phyloP scores from a whole-genome alignment of 2,329 filamentous ascomycete genomes.

The Scorias spongiosa region DNA sequence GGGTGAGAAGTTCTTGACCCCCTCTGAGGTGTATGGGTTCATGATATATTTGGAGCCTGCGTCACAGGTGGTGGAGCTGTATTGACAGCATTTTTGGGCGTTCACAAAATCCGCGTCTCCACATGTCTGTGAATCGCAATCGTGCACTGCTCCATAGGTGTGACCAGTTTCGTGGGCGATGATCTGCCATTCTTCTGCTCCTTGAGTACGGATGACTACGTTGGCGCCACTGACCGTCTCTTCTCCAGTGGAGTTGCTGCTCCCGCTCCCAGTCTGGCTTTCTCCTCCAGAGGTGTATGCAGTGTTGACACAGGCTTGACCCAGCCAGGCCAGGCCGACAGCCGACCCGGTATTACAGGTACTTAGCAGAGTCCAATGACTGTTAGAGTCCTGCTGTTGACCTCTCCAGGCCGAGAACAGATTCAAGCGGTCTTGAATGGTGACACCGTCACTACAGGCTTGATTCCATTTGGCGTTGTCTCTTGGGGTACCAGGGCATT shows the following conservation, averaged over 20 bases:
- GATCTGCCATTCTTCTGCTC: constrained; percentile 75
- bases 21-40: constrained; percentile 71
- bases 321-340: constrained; percentile 85
- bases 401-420: constrained; percentile 84
- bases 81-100: constrained; percentile 64
- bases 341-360: constrained; percentile 69
- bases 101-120: constrained; percentile 41
- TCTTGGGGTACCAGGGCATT: constrained; percentile 58
- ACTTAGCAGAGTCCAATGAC: constrained; percentile 83
- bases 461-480: constrained; percentile 70
- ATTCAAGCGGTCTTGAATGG: constrained; percentile 67
- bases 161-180: constrained; percentile 90
- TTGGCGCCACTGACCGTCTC: constrained; percentile 77
- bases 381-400: constrained; percentile 59
- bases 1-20: constrained; percentile 66
- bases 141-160: constrained; percentile 90
- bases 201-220: constrained; percentile 61
- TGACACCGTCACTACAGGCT: constrained; percentile 44
- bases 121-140: constrained; percentile 63
- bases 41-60: constrained; percentile 76
- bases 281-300: constrained; percentile 30
- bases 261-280: constrained; percentile 23
- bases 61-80: constrained; percentile 52
- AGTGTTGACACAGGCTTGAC: constrained; percentile 59
- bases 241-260: constrained; percentile 27